A percentile compares a stretch with the other conserved stretches of the same genome.
phyloP scores from a whole-genome alignment of 2,329 filamentous ascomycete species.

The Byssothecium circinans region DNA sequence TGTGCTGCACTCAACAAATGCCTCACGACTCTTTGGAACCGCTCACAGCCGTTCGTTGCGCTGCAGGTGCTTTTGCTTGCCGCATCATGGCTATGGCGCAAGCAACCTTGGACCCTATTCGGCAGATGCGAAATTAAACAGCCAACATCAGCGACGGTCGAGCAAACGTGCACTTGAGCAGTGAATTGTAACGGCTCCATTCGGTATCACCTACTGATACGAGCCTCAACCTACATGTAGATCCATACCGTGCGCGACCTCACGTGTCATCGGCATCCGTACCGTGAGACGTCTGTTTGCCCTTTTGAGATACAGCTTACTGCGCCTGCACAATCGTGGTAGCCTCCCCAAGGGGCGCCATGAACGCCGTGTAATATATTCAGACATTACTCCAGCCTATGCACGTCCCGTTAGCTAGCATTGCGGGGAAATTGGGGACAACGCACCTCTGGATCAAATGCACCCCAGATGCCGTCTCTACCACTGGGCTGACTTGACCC shows the following conservation, averaged over 20 bases:
- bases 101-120: not conserved
- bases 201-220: constrained; percentile 1
- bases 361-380: not conserved
- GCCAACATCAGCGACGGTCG: not conserved
- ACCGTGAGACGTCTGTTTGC: not conserved
- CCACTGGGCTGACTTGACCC: constrained; percentile 81
- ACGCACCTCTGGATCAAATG: constrained; percentile 91
- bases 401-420: constrained; percentile 16
- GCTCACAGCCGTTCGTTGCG: not conserved
- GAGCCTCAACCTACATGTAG: not conserved
- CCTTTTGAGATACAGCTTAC: no score
- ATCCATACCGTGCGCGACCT: not conserved
- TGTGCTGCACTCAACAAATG: not conserved
- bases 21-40: not conserved
- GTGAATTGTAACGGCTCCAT: not conserved
- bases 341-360: not conserved
- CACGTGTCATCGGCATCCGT: not conserved
- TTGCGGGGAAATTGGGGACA: constrained; percentile 1
- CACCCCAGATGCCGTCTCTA: constrained; percentile 90
- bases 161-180: not conserved
- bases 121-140: not conserved
- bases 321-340: not conserved
- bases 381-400: constrained; percentile 24
- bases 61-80: not conserved
- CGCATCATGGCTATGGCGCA: not conserved